Evolutionary conservation across 2,329 filamentous ascomycete genomes (phyloP), one percentile per base, ranked within the genome.

Genomic region (Penicillium psychrosexuale): DNA sequence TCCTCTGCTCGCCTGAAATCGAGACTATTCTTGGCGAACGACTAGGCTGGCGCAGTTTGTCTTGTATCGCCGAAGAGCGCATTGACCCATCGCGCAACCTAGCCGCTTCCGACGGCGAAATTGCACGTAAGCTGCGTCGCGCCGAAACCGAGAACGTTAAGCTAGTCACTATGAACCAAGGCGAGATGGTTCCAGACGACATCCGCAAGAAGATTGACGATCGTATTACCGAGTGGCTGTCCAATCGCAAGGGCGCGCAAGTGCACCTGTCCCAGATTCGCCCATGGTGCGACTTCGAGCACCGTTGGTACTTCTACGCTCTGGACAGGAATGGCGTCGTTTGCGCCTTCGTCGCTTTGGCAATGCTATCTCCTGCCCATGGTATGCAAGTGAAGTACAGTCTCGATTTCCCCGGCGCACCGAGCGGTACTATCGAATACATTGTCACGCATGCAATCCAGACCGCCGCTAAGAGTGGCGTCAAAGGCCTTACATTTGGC

Each of bases 371-470:
- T 3, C 90, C 91, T 2, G 80, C 84, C 34, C 84, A 95, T 70
- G 92, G 92, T 51, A 95, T 91, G 85, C 92, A 97, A 77, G 87
- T 96, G 70, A 97, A 97, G 78, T 96, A 94, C 79, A 89, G 89
- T n/a, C 84, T 97, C 51, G 91, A 97, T 74, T 96, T 97, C 80
- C 92, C 91, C 0, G 85, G 84, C 27, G 84, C 91, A 0, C 89
- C 92, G n/a, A 90, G 85, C 42, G 92, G 92, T 44, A 87, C 89
- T 33, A 96, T 96, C 60, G 92, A 97, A 76, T 82, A 87, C 38
- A 83, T 94, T 38, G 88, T 95, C 64, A 84, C 88, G 36, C 82
- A 87, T 68, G 84, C 88, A 0, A 80, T 95, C 57, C 84, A 84
- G 66, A 77, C 78, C 12, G 80, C 84, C 11, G 80, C 81, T 2